These are phyloP conservation scores for Emergomyces orientalis DNA, from an alignment of 2,329 filamentous ascomycete species.

Conservation along the genomic window DNA sequence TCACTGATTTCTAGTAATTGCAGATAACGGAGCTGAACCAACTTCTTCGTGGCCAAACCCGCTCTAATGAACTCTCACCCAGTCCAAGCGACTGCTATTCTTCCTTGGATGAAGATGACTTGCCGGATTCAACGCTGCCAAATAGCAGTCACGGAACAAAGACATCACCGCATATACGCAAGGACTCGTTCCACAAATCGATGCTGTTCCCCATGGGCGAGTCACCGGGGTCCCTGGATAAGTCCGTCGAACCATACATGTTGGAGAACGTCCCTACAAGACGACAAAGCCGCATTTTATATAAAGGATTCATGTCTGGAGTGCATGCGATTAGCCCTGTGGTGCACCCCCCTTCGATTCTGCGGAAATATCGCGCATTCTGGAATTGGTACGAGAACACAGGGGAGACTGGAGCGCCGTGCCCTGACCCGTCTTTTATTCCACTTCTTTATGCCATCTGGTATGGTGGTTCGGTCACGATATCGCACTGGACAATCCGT, in stretches of 20 bases:
- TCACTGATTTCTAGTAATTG: conserved; percentile 12
- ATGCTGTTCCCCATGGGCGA: conserved; percentile 31
- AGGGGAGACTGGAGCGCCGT: conserved; percentile 29
- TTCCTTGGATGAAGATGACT: conserved; percentile 17
- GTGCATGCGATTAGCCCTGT: conserved; percentile 39
- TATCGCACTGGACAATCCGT: conserved; percentile 35
- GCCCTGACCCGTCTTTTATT: conserved; percentile 35
- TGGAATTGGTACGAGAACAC: conserved; percentile 39
- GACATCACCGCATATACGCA: conserved; percentile 16
- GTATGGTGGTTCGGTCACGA: conserved; percentile 40
- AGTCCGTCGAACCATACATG: conserved; percentile 32
- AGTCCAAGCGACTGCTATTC: conserved; percentile 17
- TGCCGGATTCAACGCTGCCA: conserved; percentile 14
- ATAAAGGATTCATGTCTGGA: conserved; percentile 40
- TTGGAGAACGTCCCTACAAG: conserved; percentile 35
- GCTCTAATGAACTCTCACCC: conserved; percentile 19
- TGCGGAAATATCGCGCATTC: conserved; percentile 35
- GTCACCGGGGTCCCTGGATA: conserved; percentile 27
- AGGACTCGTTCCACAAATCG: conserved; percentile 29
- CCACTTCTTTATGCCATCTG: conserved; percentile 40
- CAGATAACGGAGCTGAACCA: conserved; percentile 39
- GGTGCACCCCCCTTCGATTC: conserved; percentile 35
- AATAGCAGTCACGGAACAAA: not conserved
- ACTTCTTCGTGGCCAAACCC: conserved; percentile 34
- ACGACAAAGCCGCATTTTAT: conserved; percentile 39